Evolutionary conservation across 108 stramenopile species (phyloP).

Genomic region (Mediolabrus comicus): DNA sequence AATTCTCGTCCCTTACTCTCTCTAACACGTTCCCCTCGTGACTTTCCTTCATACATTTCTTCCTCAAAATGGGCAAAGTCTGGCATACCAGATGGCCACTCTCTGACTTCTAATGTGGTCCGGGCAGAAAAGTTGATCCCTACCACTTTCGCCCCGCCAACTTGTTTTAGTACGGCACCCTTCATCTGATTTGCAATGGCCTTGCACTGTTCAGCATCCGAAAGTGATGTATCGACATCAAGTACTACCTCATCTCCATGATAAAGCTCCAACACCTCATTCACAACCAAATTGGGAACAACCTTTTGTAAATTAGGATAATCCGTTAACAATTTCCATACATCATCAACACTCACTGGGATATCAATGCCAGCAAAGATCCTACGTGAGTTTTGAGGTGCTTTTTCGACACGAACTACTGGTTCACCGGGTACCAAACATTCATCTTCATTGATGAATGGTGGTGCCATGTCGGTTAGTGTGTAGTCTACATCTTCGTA

Average conservation of each 20-base stretch:
- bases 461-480: slow-evolving; percentile 75
- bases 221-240: slow-evolving; percentile 13
- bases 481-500: slow-evolving; percentile 79
- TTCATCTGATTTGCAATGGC: slow-evolving; percentile 59
- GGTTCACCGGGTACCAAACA: slow-evolving; percentile 88
- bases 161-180: slow-evolving; percentile 75
- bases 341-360: slow-evolving; percentile 70
- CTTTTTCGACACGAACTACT: slow-evolving; percentile 81
- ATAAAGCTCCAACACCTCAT: slow-evolving; percentile 73
- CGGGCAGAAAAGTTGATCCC: slow-evolving; percentile 84
- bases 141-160: slow-evolving; percentile 88
- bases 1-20: slow-evolving; percentile 52
- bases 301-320: slow-evolving; percentile 78
- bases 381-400: slow-evolving; percentile 85
- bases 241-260: slow-evolving; percentile 7
- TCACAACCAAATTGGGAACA: slow-evolving; percentile 82
- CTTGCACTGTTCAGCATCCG: slow-evolving; percentile 60
- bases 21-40: slow-evolving; percentile 52
- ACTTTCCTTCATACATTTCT: slow-evolving; percentile 67
- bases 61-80: slow-evolving; percentile 77
- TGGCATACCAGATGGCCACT: slow-evolving; percentile 84
- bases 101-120: slow-evolving; percentile 81
- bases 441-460: slow-evolving; percentile 74
- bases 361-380: slow-evolving; percentile 92
- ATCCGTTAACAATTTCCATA: slow-evolving; percentile 84